Base-by-base conservation (phyloP, 1,139 yeast species). In the Wickerhamomyces sp. region DNA sequence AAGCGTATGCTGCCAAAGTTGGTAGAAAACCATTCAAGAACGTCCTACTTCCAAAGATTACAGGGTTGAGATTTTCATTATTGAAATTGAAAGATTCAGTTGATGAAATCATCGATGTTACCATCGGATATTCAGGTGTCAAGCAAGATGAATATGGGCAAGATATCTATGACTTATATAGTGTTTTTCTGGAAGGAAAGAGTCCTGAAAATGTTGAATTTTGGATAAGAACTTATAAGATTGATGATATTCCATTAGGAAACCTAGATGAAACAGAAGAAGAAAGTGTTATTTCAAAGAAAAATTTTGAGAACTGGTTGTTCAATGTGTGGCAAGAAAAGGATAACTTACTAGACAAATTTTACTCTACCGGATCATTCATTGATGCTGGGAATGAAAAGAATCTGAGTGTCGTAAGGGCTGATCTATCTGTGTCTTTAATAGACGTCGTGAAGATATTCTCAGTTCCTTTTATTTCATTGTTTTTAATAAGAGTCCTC, bases 91-190 rank as follows among this genome's bases (percentile, higher is more conserved):
- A 73, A 30, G 63, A 67, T n/a, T 67, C 88, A 3, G 74, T 82
- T 6, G 79, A 80, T 36, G 78, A 74, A 21, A 74, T 92, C 1
- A 86, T 89, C 56, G 97, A 94, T 59, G 65, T 86, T 29, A 88
- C 98, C 0, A 73, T 88, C 28, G 96, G 83, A 1, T 92, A 90
- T 59, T 72, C 81, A 5, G 95, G 87, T 7, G 77, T 87, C 38
- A 60, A 56, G 29, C 62, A 74, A 1, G 74, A 72, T 12, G 80
- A 78, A 45, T 84, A 72, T 58, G 97, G 96, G 2, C 97, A 90
- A 57, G 83, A 82, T 48, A 70, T 72, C 25, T 94, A 73, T 58
- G 77, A 90, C 2, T 68, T 92, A 40, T 70, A 73, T 42, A 68
- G 74, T 31, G 76, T 82, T 41, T 89, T 79, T 55, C 55, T 88